These are phyloP conservation scores for Curvularia spicifera DNA, from an alignment of 2,329 filamentous ascomycete species.

Conservation along the genomic window DNA sequence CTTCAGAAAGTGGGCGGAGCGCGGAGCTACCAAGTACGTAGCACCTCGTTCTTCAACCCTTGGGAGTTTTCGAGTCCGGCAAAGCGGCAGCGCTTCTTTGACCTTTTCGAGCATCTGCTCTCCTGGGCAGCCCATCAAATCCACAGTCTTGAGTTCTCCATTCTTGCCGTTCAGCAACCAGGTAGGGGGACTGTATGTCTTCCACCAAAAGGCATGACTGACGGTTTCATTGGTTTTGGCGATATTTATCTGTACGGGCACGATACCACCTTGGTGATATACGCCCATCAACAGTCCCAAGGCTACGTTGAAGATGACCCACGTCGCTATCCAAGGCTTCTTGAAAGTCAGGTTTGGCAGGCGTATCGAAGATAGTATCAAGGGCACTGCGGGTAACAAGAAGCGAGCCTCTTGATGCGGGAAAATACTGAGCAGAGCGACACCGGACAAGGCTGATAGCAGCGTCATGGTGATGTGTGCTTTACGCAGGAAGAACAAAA, in stretches of 20 bases:
- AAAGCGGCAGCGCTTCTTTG: conserved; percentile 60
- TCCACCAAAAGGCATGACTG: conserved; percentile 80
- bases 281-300: conserved; percentile 77
- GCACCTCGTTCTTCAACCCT: conserved; percentile 62
- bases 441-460: conserved; percentile 75
- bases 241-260: conserved; percentile 77
- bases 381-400: conserved; percentile 74
- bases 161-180: conserved; percentile 82
- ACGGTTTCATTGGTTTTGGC: conserved; percentile 70
- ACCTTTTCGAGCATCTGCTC: conserved; percentile 66
- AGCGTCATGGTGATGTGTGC: conserved; percentile 62
- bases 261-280: conserved; percentile 80
- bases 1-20: conserved; percentile 74
- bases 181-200: conserved; percentile 80
- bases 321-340: conserved; percentile 60
- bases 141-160: conserved; percentile 70
- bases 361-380: conserved; percentile 76
- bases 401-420: conserved; percentile 84
- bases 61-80: conserved; percentile 37
- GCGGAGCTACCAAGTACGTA: conserved; percentile 69
- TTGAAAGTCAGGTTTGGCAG: conserved; percentile 65
- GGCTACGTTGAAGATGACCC: conserved; percentile 72
- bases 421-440: conserved; percentile 73
- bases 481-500: conserved; percentile 59
- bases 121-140: conserved; percentile 75